Base-by-base conservation (phyloP, 2,329 filamentous ascomycete species). In the Trichoderma oligosporum region DNA sequence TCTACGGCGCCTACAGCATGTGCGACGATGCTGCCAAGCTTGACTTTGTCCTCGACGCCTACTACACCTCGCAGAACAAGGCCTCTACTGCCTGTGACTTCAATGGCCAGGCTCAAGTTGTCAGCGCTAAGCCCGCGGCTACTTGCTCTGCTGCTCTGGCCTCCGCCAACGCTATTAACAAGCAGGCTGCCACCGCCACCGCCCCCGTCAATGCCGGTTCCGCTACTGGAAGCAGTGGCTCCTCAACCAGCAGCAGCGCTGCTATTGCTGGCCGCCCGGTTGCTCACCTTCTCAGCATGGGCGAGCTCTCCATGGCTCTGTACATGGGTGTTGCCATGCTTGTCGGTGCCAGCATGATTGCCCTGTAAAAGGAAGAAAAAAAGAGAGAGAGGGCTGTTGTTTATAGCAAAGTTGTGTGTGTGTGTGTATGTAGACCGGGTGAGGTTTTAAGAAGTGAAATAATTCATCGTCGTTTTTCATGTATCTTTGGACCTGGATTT, bases 1-100 rank as follows among this genome's bases (percentile, higher is more conserved):
- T 80, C 60, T 94, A 89, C 72, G 89, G 89, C 64, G 82, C 87
- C 46, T 91, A 89, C 78, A 83, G 84, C 72, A 90, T 91, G 84
- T 95, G 89, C 78, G 78, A 79, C 64, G 68, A 82, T 66, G 78
- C 80, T 64, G 79, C 89, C 73, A 83, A 91, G 79, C 82, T 95
- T 38, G 83, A 82, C 58, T 91, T 82, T 70, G 87, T 84, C 47
- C 81, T 92, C 63, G 84, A 92, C 76, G 74, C 82, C 65, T 93
- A 92, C 79, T 89, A 88, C 77, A 69, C 78, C 64, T 72, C 71
- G 63, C 78, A 85, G 67, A 75, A 79, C 64, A 77, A 77, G 61
- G 72, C 74, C 48, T 69, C 75, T 24, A 74, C 74, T 55, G 86
- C 89, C 29, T 95, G 89, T 70, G 78, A 84, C 77, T 92, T 92